Percentiles rank a stretch among this genome's conserved stretches.
Conservation (phyloP, 2,329 filamentous ascomycete genomes). For the Huntiella abstrusa region DNA sequence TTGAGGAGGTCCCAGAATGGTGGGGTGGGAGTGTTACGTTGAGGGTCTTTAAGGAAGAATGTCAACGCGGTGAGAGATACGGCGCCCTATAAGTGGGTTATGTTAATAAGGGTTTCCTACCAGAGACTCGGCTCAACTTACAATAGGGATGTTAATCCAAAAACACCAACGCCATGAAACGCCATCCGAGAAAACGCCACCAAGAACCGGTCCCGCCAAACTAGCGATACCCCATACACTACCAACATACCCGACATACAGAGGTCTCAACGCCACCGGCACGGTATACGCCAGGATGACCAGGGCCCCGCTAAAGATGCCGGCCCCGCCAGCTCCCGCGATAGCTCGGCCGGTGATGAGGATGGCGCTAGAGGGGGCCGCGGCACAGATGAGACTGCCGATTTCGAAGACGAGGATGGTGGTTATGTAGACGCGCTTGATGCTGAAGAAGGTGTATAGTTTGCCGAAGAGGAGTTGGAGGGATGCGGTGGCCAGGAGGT, state of each 20-base stretch:
- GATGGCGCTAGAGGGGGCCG: slow-evolving; percentile 17
- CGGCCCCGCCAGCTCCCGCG: slow-evolving; percentile 24
- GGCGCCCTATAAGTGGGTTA: slow-evolving; percentile 1
- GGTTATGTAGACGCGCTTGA: slow-evolving; percentile 23
- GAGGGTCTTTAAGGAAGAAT: slow-evolving; percentile 5
- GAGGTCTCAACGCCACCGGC: slow-evolving; percentile 18
- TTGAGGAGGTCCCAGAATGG: slow-evolving; percentile 15
- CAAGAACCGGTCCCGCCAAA: slow-evolving; percentile 14
- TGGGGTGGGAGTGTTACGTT: slow-evolving; percentile 7
- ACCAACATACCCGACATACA: slow-evolving; percentile 19
- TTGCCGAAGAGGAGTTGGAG: slow-evolving; percentile 24
- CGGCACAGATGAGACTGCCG: slow-evolving; percentile 24
- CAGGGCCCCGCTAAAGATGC: slow-evolving; percentile 26
- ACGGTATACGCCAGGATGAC: slow-evolving; percentile 24
- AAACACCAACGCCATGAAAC: slow-evolving; percentile 19
- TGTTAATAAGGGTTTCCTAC: not conserved
- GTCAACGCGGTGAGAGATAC: slow-evolving; percentile 5
- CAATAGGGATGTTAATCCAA: slow-evolving; percentile 18
- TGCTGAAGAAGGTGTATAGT: slow-evolving; percentile 26
- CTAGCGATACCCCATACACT: slow-evolving; percentile 24
- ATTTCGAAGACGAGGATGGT: slow-evolving; percentile 24
- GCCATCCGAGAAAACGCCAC: slow-evolving; percentile 15
- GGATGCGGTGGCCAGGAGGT: slow-evolving; percentile 23
- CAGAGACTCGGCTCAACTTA: slow-evolving; percentile 4
- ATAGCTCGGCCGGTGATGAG: slow-evolving; percentile 21